Percentiles rank a stretch among this genome's conserved stretches.
Conservation (phyloP, 257 asterid species). For the Solanum sejunctum region DNA sequence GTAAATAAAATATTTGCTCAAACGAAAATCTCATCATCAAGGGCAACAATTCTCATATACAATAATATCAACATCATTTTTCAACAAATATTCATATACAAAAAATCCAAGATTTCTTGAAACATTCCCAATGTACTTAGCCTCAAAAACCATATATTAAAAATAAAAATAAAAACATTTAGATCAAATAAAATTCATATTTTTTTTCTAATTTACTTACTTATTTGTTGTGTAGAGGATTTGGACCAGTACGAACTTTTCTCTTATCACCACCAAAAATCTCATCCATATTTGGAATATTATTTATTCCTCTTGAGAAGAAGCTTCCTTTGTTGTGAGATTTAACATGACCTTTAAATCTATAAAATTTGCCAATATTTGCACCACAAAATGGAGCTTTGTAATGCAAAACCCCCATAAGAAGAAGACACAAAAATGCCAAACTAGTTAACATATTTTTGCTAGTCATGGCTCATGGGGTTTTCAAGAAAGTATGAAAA, state of each 20-base stretch:
- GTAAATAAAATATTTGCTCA: not conserved
- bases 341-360: not conserved
- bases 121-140: not conserved
- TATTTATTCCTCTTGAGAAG: not conserved
- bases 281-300: slow-evolving; percentile 10
- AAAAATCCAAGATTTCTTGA: slow-evolving; percentile 2
- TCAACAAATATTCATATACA: not conserved
- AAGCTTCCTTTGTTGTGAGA: slow-evolving; percentile 3
- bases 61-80: not conserved
- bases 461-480: slow-evolving; percentile 5
- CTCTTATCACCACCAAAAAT: slow-evolving; percentile 61
- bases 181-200: slow-evolving; percentile 34
- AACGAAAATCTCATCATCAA: not conserved
- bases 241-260: slow-evolving; percentile 78
- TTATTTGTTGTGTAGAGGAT: slow-evolving; percentile 94
- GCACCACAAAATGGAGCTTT: slow-evolving; percentile 28
- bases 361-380: slow-evolving; percentile 8
- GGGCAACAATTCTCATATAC: not conserved
- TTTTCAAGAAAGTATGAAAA: not conserved
- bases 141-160: not conserved
- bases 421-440: slow-evolving; percentile 12
- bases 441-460: slow-evolving; percentile 26
- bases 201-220: not conserved
- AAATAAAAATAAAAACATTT: slow-evolving; percentile 3
- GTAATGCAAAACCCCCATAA: slow-evolving; percentile 25